Conservation (phyloP, 306 rosid genomes). For the Betula pendula region DNA sequence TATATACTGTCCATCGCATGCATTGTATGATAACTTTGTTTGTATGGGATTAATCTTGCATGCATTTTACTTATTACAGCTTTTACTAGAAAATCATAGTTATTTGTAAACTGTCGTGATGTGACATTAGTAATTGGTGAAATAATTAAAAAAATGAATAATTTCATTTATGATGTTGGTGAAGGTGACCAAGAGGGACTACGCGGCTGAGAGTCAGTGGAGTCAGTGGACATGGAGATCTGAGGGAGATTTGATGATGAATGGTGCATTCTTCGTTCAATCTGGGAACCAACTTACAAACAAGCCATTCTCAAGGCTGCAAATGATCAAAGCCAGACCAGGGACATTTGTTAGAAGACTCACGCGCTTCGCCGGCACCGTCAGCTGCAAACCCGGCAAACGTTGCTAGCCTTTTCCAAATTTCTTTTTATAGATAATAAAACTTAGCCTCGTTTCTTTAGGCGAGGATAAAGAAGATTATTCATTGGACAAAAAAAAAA, state of each 20-base stretch:
- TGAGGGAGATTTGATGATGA: conserved; percentile 59
- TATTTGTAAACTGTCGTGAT: no score
- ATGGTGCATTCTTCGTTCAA: conserved; percentile 61
- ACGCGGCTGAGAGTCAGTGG: conserved; percentile 41
- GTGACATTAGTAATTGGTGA: no score
- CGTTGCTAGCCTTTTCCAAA: conserved; percentile 43
- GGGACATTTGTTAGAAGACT: conserved; percentile 49
- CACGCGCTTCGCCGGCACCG: conserved; percentile 52
- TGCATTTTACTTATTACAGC: no score
- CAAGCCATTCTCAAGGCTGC: conserved; percentile 34
- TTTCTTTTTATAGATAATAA: background rate
- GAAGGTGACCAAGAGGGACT: conserved; percentile 76
- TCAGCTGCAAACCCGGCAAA: conserved; percentile 35
- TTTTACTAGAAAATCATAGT: no score
- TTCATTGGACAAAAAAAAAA: no score
- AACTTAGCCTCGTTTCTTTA: no score
- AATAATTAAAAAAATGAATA: no score
- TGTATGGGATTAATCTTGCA: background rate
- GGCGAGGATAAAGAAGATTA: background rate
- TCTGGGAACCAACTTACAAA: conserved; percentile 38
- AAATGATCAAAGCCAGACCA: conserved; percentile 56
- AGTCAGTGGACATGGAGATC: conserved; percentile 74
- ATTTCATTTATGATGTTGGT: conserved; percentile 17
- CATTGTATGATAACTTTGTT: no score
- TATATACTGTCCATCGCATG: no score